These are phyloP conservation scores for Sarcodon aspratus DNA, from an alignment of 768 basidiomycete species.

Conservation along the genomic window DNA sequence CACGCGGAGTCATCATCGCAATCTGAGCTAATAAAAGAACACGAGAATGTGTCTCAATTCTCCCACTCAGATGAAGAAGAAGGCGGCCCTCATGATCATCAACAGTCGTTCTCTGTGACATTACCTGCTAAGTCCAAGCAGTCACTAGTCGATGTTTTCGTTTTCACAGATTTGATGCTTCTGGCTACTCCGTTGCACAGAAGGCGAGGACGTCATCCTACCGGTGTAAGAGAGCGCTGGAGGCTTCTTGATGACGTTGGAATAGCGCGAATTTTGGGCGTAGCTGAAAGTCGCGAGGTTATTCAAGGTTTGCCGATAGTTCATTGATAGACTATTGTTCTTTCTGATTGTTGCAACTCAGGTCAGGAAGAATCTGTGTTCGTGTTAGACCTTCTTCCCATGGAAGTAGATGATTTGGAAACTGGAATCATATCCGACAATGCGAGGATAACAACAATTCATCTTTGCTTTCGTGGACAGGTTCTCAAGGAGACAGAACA, in stretches of 20 bases:
- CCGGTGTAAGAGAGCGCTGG: slow-evolving; percentile 24
- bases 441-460: slow-evolving; percentile 13
- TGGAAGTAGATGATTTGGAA: slow-evolving; percentile 27
- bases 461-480: slow-evolving; percentile 21
- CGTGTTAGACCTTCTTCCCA: slow-evolving; percentile 38
- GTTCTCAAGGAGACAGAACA: slow-evolving; percentile 9
- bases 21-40: background rate
- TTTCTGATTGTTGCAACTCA: background rate
- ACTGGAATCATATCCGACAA: slow-evolving; percentile 23
- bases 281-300: slow-evolving; percentile 22
- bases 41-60: no score
- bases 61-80: no score
- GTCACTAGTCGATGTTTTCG: slow-evolving; percentile 24
- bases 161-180: slow-evolving; percentile 66
- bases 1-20: slow-evolving; percentile 1
- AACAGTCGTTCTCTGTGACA: no score
- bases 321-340: background rate
- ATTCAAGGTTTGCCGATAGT: background rate
- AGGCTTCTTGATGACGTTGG: slow-evolving; percentile 34
- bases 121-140: no score
- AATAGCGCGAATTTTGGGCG: slow-evolving; percentile 34
- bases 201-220: slow-evolving; percentile 4
- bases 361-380: slow-evolving; percentile 12
- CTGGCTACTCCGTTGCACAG: slow-evolving; percentile 27
- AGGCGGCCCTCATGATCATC: no score